Conservation (phyloP, 2,329 filamentous ascomycete species). For the Pseudocercospora vitis region DNA sequence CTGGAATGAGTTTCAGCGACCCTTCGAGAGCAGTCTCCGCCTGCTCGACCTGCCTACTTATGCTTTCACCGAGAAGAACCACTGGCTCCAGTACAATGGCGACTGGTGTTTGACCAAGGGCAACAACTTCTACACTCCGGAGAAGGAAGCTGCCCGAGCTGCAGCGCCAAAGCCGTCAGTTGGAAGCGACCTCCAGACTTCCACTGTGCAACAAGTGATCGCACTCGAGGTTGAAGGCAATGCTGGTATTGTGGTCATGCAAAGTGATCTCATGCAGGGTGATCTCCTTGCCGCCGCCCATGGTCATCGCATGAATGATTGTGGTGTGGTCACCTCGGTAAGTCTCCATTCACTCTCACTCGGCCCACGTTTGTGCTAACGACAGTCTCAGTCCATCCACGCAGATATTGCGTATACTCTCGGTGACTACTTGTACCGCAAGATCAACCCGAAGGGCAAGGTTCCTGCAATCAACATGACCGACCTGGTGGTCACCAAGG, state of each 20-base stretch:
- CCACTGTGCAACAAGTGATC: conserved; percentile 3
- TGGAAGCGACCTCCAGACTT: conserved; percentile 7
- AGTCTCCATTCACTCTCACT: conserved; percentile 15
- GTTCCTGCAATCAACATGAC: conserved; percentile 39
- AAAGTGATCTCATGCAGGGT: conserved; percentile 36
- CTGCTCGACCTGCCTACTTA: conserved; percentile 55
- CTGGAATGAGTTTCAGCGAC: conserved; percentile 59
- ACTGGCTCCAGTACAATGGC: conserved; percentile 41
- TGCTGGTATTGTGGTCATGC: conserved; percentile 1
- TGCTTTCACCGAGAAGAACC: conserved; percentile 38
- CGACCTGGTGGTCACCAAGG: conserved; percentile 41
- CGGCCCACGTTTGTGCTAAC: not conserved
- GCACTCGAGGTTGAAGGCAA: conserved; percentile 17
- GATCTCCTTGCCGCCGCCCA: conserved; percentile 42
- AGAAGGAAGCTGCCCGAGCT: conserved; percentile 8
- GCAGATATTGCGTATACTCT: conserved; percentile 41
- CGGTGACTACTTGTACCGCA: conserved; percentile 32
- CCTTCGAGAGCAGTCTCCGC: conserved; percentile 44
- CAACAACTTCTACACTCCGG: conserved; percentile 14
- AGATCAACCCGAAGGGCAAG: conserved; percentile 2
- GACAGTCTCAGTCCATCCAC: conserved; percentile 33
- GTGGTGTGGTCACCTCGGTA: conserved; percentile 44
- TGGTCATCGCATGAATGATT: conserved; percentile 47
- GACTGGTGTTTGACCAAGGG: conserved; percentile 36
- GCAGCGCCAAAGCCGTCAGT: conserved; percentile 7